These are phyloP conservation scores for Wilcoxina mikolae DNA, from an alignment of 495 filamentous ascomycete species.

Conservation along the genomic window DNA sequence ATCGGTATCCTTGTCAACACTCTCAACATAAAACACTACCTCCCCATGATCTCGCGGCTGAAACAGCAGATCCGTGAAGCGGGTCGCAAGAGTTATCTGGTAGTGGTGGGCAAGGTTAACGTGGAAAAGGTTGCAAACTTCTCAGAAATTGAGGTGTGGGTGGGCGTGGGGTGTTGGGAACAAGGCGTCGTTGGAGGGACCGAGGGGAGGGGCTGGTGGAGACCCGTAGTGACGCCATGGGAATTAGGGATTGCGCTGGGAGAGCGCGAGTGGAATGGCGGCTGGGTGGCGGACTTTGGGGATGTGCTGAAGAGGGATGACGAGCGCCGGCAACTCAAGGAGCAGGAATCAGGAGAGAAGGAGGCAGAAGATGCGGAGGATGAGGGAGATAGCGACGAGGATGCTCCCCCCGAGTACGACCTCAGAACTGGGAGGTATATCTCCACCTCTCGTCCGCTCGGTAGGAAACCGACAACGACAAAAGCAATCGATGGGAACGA, in stretches of 20 bases:
- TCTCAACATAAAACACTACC: slow-evolving; percentile 76
- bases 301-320: slow-evolving; percentile 26
- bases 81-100: slow-evolving; percentile 86
- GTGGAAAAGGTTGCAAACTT: slow-evolving; percentile 95
- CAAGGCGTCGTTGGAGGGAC: slow-evolving; percentile 51
- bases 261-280: slow-evolving; percentile 25
- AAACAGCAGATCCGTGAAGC: slow-evolving; percentile 52
- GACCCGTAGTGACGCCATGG: slow-evolving; percentile 79
- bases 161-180: slow-evolving; percentile 97
- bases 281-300: slow-evolving; percentile 36
- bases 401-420: slow-evolving; percentile 77
- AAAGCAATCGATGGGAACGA: slow-evolving; percentile 30
- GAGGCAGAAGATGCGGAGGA: slow-evolving; percentile 24
- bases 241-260: slow-evolving; percentile 63
- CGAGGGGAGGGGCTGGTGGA: slow-evolving; percentile 43
- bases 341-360: slow-evolving; percentile 13
- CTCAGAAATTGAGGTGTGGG: slow-evolving; percentile 85
- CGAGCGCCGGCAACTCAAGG: slow-evolving; percentile 6
- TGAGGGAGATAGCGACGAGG: slow-evolving; percentile 31
- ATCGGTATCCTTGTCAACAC: slow-evolving; percentile 94
- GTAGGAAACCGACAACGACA: slow-evolving; percentile 30
- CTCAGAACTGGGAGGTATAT: slow-evolving; percentile 76
- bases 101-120: slow-evolving; percentile 93
- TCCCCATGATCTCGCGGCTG: slow-evolving; percentile 60
- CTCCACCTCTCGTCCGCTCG: slow-evolving; percentile 69